Conservation (phyloP, 2,329 filamentous ascomycete genomes). For the Nemania sp. region DNA sequence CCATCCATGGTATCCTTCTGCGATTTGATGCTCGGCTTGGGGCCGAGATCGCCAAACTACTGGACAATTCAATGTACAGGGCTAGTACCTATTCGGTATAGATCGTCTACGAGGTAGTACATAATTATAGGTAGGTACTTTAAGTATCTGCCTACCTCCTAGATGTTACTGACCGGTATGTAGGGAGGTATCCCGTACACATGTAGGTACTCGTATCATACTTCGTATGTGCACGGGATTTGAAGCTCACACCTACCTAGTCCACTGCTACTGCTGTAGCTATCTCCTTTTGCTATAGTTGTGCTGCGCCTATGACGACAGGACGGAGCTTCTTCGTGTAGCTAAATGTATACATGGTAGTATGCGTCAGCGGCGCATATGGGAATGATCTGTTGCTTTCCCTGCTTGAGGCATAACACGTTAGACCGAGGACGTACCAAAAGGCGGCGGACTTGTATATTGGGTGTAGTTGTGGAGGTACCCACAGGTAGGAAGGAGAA, state of each 20-base stretch:
- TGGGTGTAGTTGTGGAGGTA: not conserved
- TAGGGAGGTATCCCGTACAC: no score
- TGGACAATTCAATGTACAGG: constrained; percentile 17
- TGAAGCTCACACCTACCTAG: not conserved
- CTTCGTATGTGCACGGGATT: constrained; percentile 2
- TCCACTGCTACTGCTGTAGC: not conserved
- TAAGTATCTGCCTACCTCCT: no score
- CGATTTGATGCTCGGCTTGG: not conserved
- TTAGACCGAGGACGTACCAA: not conserved
- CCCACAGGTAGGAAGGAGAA: not conserved
- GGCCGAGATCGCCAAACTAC: constrained; percentile 18
- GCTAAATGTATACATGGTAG: not conserved
- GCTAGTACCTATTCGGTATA: not conserved
- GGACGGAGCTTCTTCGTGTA: not conserved
- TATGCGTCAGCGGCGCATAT: constrained; percentile 21
- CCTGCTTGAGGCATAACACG: not conserved
- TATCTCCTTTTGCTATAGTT: not conserved
- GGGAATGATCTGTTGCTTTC: constrained; percentile 12
- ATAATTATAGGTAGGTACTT: no score
- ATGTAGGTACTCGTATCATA: not conserved
- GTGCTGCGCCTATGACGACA: not conserved
- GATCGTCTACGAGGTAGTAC: no score
- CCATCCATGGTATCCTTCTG: constrained; percentile 1
- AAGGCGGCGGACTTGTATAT: no score
- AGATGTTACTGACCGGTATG: no score